Percentiles rank a stretch among this genome's conserved stretches.
Evolutionary conservation across 108 stramenopile genomes (phyloP).

Genomic region (Nitzschia putrida): DNA sequence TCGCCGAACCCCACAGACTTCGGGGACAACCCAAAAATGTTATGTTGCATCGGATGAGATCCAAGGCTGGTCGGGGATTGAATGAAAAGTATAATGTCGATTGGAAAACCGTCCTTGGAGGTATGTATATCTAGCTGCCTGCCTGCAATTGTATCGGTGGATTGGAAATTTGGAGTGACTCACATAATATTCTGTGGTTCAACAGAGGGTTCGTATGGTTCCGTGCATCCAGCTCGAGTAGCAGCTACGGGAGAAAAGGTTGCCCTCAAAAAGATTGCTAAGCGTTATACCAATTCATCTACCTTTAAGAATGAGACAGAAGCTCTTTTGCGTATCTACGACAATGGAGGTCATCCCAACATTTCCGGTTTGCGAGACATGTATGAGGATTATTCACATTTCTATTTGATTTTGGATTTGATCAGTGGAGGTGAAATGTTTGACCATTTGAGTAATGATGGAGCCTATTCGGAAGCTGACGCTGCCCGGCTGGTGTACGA

Average conservation of each 20-base stretch:
- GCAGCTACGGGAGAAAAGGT: constrained; percentile 70
- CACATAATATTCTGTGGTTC: background rate
- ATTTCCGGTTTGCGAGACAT: constrained; percentile 46
- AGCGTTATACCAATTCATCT: constrained; percentile 69
- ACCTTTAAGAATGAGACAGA: constrained; percentile 75
- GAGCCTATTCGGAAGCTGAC: constrained; percentile 77
- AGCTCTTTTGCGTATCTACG: constrained; percentile 70
- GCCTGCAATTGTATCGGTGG: background rate
- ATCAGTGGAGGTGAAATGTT: constrained; percentile 82
- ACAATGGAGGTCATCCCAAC: constrained; percentile 82
- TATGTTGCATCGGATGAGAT: constrained; percentile 52
- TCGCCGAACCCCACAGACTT: background rate
- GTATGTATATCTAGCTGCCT: background rate
- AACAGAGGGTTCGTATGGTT: constrained; percentile 77
- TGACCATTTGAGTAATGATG: constrained; percentile 72
- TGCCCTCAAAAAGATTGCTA: constrained; percentile 84
- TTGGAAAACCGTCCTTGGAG: constrained; percentile 72
- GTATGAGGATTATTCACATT: constrained; percentile 50
- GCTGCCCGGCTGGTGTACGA: constrained; percentile 67
- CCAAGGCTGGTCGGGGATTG: constrained; percentile 36
- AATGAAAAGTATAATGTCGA: constrained; percentile 74
- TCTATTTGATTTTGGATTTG: constrained; percentile 80
- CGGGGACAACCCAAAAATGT: constrained; percentile 43
- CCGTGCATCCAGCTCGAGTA: constrained; percentile 70
- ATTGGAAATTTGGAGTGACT: background rate